phyloP scores from a whole-genome alignment of 192 early-diverging fungal genomes.

The Geranomyces variabilis region DNA sequence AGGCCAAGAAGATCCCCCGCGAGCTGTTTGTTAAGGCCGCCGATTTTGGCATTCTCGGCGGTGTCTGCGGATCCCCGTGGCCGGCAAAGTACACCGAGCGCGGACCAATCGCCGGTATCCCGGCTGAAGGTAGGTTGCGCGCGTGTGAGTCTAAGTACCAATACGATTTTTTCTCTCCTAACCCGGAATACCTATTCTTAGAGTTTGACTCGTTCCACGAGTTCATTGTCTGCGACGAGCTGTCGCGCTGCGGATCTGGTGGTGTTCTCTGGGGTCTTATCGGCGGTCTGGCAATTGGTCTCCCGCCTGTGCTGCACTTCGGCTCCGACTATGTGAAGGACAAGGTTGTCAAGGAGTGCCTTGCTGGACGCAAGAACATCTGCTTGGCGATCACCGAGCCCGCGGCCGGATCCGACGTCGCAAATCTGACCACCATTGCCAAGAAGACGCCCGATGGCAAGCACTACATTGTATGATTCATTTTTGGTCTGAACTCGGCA shows the following conservation, averaged over 20 bases:
- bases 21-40: slow-evolving; percentile 73
- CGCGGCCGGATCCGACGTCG: slow-evolving; percentile 70
- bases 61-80: slow-evolving; percentile 53
- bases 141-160: too few relatives aligned
- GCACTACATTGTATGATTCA: slow-evolving; percentile 58
- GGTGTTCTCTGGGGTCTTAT: slow-evolving; percentile 79
- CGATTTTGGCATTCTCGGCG: slow-evolving; percentile 72
- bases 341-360: slow-evolving; percentile 64
- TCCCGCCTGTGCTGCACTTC: slow-evolving; percentile 75
- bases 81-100: slow-evolving; percentile 34
- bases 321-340: slow-evolving; percentile 71
- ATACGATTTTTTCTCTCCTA: too few relatives aligned
- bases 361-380: slow-evolving; percentile 77
- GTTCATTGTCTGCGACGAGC: slow-evolving; percentile 78
- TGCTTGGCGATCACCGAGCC: slow-evolving; percentile 84
- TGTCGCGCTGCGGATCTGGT: slow-evolving; percentile 78
- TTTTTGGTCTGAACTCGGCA: neutral
- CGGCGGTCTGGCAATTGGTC: slow-evolving; percentile 71
- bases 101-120: slow-evolving; percentile 36
- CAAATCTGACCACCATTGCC: slow-evolving; percentile 69
- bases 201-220: slow-evolving; percentile 74
- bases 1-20: slow-evolving; percentile 75
- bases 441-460: slow-evolving; percentile 69
- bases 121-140: slow-evolving; percentile 42
- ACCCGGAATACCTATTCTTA: too few relatives aligned